Conservation (phyloP, 768 basidiomycete species). For the Tephrocybe rancida region DNA sequence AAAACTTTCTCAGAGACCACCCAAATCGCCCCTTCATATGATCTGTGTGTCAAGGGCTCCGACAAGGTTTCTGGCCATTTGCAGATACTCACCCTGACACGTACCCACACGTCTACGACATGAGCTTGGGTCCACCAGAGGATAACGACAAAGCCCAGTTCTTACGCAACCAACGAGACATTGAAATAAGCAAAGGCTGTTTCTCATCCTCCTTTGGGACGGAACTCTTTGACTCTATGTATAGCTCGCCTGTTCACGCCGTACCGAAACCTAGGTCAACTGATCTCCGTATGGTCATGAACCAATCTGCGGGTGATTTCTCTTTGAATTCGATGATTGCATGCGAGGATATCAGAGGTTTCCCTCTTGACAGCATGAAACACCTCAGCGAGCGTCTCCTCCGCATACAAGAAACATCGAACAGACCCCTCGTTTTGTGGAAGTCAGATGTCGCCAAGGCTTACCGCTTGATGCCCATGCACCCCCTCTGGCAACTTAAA, state of each 20-base stretch:
- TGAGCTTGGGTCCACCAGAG: conserved; percentile 1
- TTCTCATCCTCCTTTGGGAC: conserved; percentile 25
- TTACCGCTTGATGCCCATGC: too few species aligned
- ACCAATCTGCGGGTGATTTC: too few species aligned
- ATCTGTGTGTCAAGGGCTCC: conserved; percentile 26
- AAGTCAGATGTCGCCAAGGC: too few species aligned
- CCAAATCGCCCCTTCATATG: conserved; percentile 36
- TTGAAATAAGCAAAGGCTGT: conserved; percentile 14
- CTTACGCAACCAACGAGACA: conserved; percentile 18
- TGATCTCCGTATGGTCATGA: conserved; percentile 25
- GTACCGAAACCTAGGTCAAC: conserved; percentile 31
- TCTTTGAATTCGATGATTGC: too few species aligned
- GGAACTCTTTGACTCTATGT: conserved; percentile 26
- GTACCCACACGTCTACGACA: conserved; percentile 19
- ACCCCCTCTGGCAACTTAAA: conserved; percentile 42
- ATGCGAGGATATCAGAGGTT: background rate
- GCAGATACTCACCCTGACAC: conserved; percentile 14
- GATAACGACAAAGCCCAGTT: conserved; percentile 13
- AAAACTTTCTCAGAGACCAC: conserved; percentile 25
- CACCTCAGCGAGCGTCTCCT: conserved; percentile 14
- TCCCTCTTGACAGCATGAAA: conserved; percentile 21
- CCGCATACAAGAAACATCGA: background rate
- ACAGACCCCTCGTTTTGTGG: conserved; percentile 37
- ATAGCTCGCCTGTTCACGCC: too few species aligned
- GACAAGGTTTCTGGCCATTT: conserved; percentile 44